These are phyloP conservation scores for Colletotrichum truncatum DNA, from an alignment of 2,329 filamentous ascomycete species.

Conservation along the genomic window DNA sequence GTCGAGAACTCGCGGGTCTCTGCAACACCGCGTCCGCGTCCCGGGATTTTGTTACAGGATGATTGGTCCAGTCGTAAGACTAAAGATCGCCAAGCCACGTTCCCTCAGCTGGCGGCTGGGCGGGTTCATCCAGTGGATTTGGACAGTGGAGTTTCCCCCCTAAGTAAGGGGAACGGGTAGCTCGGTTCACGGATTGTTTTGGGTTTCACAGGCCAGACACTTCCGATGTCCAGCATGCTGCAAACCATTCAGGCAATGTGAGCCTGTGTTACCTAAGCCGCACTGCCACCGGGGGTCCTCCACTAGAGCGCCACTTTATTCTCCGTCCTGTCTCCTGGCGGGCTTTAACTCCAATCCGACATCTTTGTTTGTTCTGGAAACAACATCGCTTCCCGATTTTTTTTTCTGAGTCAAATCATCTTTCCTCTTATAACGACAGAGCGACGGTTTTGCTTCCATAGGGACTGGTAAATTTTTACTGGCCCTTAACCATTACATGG, in stretches of 20 bases:
- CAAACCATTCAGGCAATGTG: background rate
- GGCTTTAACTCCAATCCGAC: constrained; percentile 3
- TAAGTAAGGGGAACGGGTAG: constrained; percentile 17
- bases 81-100: constrained; percentile 26
- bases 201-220: constrained; percentile 27
- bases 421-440: background rate
- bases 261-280: constrained; percentile 20
- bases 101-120: constrained; percentile 18
- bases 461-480: too few relatives aligned
- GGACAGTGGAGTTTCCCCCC: constrained; percentile 2
- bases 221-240: constrained; percentile 10
- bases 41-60: constrained; percentile 1
- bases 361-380: constrained; percentile 26
- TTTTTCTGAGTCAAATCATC: too few relatives aligned
- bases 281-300: constrained; percentile 21
- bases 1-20: background rate
- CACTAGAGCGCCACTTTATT: constrained; percentile 23
- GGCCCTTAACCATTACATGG: too few relatives aligned
- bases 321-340: constrained; percentile 24
- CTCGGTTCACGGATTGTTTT: constrained; percentile 21
- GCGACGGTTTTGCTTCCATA: too few relatives aligned
- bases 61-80: constrained; percentile 21
- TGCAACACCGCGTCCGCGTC: constrained; percentile 4
- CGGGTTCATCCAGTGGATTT: constrained; percentile 13
- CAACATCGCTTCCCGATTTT: constrained; percentile 18